These are phyloP conservation scores for Picea abies DNA, from an alignment of 83 land plant species.

Conservation along the genomic window DNA sequence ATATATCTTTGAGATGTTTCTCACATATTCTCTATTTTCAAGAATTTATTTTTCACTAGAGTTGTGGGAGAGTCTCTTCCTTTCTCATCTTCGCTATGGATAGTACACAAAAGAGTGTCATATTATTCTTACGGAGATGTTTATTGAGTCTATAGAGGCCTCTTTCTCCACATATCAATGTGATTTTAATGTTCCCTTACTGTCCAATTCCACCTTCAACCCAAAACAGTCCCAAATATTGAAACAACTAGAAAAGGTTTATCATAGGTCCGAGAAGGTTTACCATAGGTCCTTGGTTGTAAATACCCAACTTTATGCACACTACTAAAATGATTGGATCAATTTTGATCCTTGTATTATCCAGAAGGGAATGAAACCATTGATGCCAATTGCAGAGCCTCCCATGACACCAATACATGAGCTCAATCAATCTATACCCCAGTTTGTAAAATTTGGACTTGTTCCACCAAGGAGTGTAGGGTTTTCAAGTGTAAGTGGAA, in stretches of 20 bases:
- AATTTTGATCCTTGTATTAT: conserved; percentile 24
- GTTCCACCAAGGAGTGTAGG: conserved; percentile 53
- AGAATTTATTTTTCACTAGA: too few relatives aligned
- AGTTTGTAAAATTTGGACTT: conserved; percentile 55
- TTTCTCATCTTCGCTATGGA: too few relatives aligned
- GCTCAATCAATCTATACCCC: conserved; percentile 46
- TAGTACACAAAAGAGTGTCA: too few relatives aligned
- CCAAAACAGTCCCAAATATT: conserved; percentile 52
- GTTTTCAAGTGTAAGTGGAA: conserved; percentile 26
- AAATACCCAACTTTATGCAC: conserved; percentile 53
- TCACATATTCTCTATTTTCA: too few relatives aligned
- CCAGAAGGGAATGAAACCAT: conserved; percentile 39
- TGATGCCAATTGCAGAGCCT: conserved; percentile 63
- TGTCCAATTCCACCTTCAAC: conserved; percentile 30
- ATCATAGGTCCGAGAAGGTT: conserved; percentile 59
- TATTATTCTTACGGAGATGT: too few relatives aligned
- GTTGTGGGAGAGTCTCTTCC: too few relatives aligned
- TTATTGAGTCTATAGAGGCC: too few relatives aligned
- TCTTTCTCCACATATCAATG: too few relatives aligned
- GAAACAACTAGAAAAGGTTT: conserved; percentile 52
- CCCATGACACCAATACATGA: conserved; percentile 64
- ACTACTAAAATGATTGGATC: conserved; percentile 52
- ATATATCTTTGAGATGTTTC: too few relatives aligned
- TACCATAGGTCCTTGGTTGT: conserved; percentile 60
- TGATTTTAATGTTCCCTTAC: too few relatives aligned